Conservation (phyloP, 2,329 filamentous ascomycete species). For the Aureobasidium melanogenum region DNA sequence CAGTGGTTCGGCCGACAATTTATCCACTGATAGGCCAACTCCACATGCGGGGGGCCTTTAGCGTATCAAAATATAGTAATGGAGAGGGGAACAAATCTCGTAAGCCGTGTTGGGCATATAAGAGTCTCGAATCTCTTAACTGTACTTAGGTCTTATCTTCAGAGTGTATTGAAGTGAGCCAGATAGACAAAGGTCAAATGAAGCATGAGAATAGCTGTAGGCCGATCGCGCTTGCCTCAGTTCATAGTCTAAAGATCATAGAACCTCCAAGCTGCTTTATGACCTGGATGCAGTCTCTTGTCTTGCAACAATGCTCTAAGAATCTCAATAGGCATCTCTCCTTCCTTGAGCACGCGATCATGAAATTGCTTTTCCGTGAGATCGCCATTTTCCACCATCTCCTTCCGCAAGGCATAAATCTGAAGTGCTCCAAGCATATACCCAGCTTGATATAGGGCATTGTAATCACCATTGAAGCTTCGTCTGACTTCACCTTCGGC, state of each 20-base stretch:
- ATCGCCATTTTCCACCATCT: conserved; percentile 33
- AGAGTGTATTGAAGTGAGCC: too few relatives aligned
- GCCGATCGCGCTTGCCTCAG: too few relatives aligned
- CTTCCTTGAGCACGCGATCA: conserved; percentile 42
- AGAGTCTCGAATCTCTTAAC: neutral
- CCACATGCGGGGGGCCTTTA: neutral
- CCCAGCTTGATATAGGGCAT: conserved; percentile 50
- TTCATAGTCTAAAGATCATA: conserved; percentile 22
- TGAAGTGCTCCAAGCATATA: conserved; percentile 54
- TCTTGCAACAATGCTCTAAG: conserved; percentile 41
- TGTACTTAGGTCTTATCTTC: too few relatives aligned
- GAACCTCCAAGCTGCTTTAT: conserved; percentile 44
- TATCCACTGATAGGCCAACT: neutral
- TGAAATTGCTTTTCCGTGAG: conserved; percentile 48
- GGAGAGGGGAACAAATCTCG: neutral
- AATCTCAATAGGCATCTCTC: conserved; percentile 48
- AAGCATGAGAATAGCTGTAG: too few relatives aligned
- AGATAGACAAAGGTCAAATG: too few relatives aligned
- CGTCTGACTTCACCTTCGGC: conserved; percentile 53
- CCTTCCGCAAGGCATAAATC: conserved; percentile 41
- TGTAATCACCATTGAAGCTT: conserved; percentile 48
- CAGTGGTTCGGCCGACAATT: neutral
- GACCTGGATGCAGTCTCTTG: conserved; percentile 35
- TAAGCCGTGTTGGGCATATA: neutral
- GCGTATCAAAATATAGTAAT: neutral